Base-by-base conservation (phyloP, 2,329 filamentous ascomycete genomes). In the Furcasterigmium sp. region DNA sequence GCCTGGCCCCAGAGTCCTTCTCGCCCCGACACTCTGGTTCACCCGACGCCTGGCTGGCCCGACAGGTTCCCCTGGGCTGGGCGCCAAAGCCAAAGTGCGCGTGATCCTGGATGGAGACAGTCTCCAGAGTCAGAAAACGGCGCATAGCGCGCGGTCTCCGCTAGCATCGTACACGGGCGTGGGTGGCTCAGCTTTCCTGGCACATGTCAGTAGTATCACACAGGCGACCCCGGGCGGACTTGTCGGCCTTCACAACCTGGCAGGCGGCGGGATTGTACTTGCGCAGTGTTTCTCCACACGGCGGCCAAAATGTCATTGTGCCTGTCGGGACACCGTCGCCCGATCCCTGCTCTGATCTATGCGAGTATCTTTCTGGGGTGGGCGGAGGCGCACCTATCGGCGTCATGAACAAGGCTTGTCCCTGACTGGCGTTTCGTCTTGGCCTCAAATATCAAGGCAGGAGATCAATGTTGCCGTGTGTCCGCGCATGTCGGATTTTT, bases 231-330 rank as follows among this genome's bases (percentile, higher is more conserved):
- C 29, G n/a, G 26, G 26, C 29, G 9, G 5, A n/a, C 13, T 13
- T 13, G 17, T 32, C 29, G 29, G 13, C 29, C 29, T n/a, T 7
- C 29, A 32, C 14, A 32, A 32, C 29, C 29, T 32, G n/a, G n/a
- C n/a, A n/a, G n/a, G n/a, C 9, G 17, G 32, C 32, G 32, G 32
- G 32, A 17, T 15, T 35, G n/a, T 32, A 30, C n/a, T n/a, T n/a
- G n/a, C n/a, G n/a, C n/a, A n/a, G n/a, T n/a, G n/a, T 40, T 40
- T 40, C 38, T 40, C 38, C 38, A 29, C 38, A 40, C 26, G 26
- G 17, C 36, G 36, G 23, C 19, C 36, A 38, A 38, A 38, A 20
- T 20, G 19, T 5, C n/a, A 17, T 20, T 23, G 17, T 38, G 15
- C 19, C 20, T 14, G 13, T 15, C 18, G 10, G 32, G 36, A 20